Conservation (phyloP, 2,329 filamentous ascomycete species). For the Penicillium crustosum region DNA sequence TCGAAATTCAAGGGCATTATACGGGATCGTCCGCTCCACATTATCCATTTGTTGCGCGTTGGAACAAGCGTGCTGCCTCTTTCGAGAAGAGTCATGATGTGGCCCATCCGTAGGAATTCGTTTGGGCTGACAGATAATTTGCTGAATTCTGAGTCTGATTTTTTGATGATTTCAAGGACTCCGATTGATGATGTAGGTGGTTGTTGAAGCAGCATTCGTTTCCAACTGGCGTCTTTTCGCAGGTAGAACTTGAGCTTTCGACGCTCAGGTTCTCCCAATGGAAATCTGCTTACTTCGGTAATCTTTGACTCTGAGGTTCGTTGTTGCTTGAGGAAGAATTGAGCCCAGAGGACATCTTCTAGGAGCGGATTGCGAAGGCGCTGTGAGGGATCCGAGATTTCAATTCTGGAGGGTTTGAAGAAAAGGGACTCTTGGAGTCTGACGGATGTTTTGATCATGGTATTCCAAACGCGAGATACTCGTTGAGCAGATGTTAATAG, state of each 20-base stretch:
- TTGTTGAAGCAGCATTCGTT: slow-evolving; percentile 8
- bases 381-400: background rate
- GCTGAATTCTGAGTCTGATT: slow-evolving; percentile 8
- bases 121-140: slow-evolving; percentile 1
- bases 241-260: slow-evolving; percentile 1
- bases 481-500: slow-evolving; percentile 10
- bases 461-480: slow-evolving; percentile 2
- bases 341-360: slow-evolving; percentile 10
- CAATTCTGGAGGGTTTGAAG: slow-evolving; percentile 1
- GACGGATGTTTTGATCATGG: background rate
- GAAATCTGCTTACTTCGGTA: slow-evolving; percentile 6
- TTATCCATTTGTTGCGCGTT: slow-evolving; percentile 11
- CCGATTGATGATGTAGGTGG: slow-evolving; percentile 10
- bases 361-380: slow-evolving; percentile 8
- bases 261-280: background rate
- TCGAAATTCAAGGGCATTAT: slow-evolving; percentile 9
- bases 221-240: slow-evolving; percentile 10
- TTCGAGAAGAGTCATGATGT: slow-evolving; percentile 3
- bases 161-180: slow-evolving; percentile 9
- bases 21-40: slow-evolving; percentile 9
- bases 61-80: slow-evolving; percentile 6
- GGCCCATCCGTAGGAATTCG: slow-evolving; percentile 1
- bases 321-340: slow-evolving; percentile 11
- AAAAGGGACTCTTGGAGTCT: slow-evolving; percentile 7
- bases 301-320: background rate